These are phyloP conservation scores for Daucus carota DNA, from an alignment of 129 eudicot genomes.

Conservation along the genomic window DNA sequence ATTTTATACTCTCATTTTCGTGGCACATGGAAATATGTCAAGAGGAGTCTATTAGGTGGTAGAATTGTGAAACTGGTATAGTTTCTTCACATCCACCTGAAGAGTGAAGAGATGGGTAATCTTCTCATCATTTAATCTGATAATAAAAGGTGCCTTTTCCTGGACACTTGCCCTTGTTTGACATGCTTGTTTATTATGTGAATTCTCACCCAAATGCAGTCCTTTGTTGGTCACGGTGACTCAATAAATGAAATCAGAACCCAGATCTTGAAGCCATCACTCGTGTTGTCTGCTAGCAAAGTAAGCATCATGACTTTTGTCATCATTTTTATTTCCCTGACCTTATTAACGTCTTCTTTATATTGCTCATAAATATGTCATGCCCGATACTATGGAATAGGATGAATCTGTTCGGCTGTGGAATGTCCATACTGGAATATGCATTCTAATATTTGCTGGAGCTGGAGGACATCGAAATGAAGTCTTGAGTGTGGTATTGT, in stretches of 20 bases:
- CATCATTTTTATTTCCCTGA: not conserved
- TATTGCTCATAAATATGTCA: not conserved
- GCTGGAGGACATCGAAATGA: slow-evolving; percentile 99
- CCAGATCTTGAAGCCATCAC: slow-evolving; percentile 82
- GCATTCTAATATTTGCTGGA: slow-evolving; percentile 97
- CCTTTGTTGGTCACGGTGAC: slow-evolving; percentile 97
- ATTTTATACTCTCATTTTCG: not conserved
- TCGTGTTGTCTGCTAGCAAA: slow-evolving; percentile 93
- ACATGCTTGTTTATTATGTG: not conserved
- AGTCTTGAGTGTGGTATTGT: slow-evolving; percentile 94
- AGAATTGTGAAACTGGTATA: not conserved
- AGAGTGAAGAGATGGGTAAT: not conserved
- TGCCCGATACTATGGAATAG: slow-evolving; percentile 29
- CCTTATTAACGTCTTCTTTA: not conserved
- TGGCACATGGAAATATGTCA: slow-evolving; percentile 1
- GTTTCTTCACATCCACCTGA: not conserved
- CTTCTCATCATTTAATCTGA: not conserved
- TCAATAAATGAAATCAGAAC: slow-evolving; percentile 91
- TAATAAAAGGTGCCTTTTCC: not conserved
- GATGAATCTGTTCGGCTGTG: slow-evolving; percentile 99
- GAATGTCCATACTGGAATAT: slow-evolving; percentile 94
- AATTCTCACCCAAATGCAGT: slow-evolving; percentile 37
- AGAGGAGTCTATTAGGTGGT: not conserved
- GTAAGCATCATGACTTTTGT: slow-evolving; percentile 33
- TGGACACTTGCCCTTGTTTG: not conserved